phyloP scores from a whole-genome alignment of 768 basidiomycete genomes.

The Lactarius indigo region DNA sequence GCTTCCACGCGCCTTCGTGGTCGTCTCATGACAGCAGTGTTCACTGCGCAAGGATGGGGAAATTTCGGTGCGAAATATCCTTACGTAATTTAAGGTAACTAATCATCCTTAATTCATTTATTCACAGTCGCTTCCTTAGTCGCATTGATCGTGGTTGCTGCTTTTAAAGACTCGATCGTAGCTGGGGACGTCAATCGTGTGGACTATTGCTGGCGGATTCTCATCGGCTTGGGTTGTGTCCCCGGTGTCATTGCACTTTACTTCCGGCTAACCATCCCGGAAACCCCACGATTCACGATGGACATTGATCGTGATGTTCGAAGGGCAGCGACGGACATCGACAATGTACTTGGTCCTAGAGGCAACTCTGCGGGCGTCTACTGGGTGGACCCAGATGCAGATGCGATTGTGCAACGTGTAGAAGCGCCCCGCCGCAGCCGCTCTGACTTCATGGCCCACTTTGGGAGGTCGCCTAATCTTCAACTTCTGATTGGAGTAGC shows the following conservation, averaged over 20 bases:
- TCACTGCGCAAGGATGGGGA: conserved; percentile 88
- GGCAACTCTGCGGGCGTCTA: conserved; percentile 33
- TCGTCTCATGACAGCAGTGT: conserved; percentile 85
- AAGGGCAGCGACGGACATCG: conserved; percentile 70
- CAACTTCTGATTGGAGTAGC: conserved; percentile 75
- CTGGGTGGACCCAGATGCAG: conserved; percentile 51
- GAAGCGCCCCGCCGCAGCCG: conserved; percentile 62
- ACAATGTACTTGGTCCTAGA: conserved; percentile 50
- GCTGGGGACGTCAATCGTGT: conserved; percentile 46
- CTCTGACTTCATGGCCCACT: conserved; percentile 65
- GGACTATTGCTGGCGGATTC: conserved; percentile 80
- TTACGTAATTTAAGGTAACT: background rate
- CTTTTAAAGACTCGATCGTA: conserved; percentile 61
- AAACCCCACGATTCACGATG: conserved; percentile 90
- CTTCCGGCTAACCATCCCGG: conserved; percentile 90
- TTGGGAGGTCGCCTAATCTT: conserved; percentile 67
- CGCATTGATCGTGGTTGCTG: conserved; percentile 57
- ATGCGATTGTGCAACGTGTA: conserved; percentile 54
- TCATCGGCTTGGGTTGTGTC: conserved; percentile 85
- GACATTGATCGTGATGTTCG: conserved; percentile 82
- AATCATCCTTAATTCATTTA: background rate
- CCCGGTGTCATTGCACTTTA: conserved; percentile 80
- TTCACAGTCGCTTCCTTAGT: conserved; percentile 59
- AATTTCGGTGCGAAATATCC: conserved; percentile 53
- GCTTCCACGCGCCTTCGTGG: conserved; percentile 74